A percentile compares a stretch with the other conserved stretches of the same genome.
Conservation (phyloP, 495 filamentous ascomycete species). For the Aspergillus asperescens region DNA sequence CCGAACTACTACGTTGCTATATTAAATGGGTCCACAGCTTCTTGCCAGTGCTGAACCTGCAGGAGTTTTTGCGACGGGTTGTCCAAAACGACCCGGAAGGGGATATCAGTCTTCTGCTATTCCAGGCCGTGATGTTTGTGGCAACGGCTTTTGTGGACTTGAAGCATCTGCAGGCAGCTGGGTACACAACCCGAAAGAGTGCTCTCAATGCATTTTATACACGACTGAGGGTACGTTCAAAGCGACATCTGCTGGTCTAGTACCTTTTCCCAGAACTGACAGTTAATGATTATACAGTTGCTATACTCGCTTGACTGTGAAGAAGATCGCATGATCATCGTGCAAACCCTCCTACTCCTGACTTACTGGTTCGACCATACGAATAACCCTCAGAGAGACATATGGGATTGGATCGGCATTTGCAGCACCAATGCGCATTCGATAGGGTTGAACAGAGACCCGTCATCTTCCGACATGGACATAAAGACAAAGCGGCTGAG, state of each 20-base stretch:
- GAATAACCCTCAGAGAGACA: conserved; percentile 63
- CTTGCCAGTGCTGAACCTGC: conserved; percentile 74
- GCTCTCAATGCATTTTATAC: conserved; percentile 73
- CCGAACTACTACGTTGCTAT: conserved; percentile 66
- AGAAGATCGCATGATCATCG: conserved; percentile 67
- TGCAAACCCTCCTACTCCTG: conserved; percentile 76
- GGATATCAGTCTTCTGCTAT: conserved; percentile 65
- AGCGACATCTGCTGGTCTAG: too few species aligned
- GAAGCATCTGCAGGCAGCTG: conserved; percentile 59
- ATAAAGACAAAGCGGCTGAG: conserved; percentile 55
- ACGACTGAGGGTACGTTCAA: conserved; percentile 59
- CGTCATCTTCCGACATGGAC: conserved; percentile 56
- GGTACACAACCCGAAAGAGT: conserved; percentile 62
- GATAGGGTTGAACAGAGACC: conserved; percentile 74
- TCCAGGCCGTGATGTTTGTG: conserved; percentile 77
- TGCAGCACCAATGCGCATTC: conserved; percentile 76
- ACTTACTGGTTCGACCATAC: conserved; percentile 75
- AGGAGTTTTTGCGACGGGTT: conserved; percentile 61
- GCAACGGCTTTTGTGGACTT: conserved; percentile 71
- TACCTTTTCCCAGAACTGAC: conserved; percentile 14
- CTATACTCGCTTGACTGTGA: conserved; percentile 84
- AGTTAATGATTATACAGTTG: conserved; percentile 27
- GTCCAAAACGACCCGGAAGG: conserved; percentile 54
- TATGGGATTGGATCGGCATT: conserved; percentile 84
- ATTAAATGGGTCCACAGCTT: conserved; percentile 81